Base-by-base conservation (phyloP, 2,329 filamentous ascomycete genomes). In the Aspergillus niger region DNA sequence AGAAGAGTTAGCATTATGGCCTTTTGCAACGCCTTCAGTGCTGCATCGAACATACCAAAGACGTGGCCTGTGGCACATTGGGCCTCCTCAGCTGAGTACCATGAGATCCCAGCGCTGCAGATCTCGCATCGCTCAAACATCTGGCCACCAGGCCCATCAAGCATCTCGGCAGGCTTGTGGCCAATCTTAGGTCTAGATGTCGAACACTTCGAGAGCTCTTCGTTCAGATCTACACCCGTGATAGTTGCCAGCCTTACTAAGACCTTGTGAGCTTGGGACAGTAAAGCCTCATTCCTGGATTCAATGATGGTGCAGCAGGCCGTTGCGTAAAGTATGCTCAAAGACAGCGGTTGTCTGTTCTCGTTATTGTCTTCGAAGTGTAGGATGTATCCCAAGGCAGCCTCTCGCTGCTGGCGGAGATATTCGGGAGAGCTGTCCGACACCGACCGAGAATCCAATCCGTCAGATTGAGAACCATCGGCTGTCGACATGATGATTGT, bases 41-140 rank as follows among this genome's bases (percentile, higher is more conserved):
- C 15, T 11, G 26, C 10, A 20, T 30, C 22, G 20, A 17, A 68
- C 75, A 62, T 72, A 81, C 80, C 72, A 60, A 84, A 86, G 44
- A 81, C 61, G 73, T 87, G 85, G 0, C 82, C 83, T 50, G 78
- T 76, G 1, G 65, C 67, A 67, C 85, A 87, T 44, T 77, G 74
- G 0, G 82, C 82, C 67, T 78, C 78, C 1, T 67, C 68, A 10
- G 80, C 67, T 51, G 81, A 81, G 51, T 78, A 76, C 70, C 85
- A 83, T 0, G 74, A 71, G 43, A 86, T 80, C 0, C 72, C 70
- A 3, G 76, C 69, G 15, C 77, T 71, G 64, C 85, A 87, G 55
- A 86, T 81, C 15, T 81, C 78, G 65, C 85, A 87, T n/a, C 64
- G 68, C 63, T 86, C 84, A 26, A 73, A 75, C 8, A 77, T 60